Evolutionary conservation across 306 rosid genomes (phyloP).

Genomic region (Castanea crenata): DNA sequence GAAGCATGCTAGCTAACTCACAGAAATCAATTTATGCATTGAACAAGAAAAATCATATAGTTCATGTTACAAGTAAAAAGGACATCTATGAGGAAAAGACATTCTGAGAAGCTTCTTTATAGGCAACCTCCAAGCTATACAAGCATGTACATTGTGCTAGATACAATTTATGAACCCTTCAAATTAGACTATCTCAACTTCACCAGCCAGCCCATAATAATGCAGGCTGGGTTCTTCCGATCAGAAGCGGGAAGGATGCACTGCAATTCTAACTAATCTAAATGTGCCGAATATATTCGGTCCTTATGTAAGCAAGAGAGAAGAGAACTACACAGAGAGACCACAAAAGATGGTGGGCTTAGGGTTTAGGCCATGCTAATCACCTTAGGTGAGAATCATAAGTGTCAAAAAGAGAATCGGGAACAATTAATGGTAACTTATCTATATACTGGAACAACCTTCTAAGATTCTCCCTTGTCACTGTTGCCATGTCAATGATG

Average conservation of each 20-base stretch:
- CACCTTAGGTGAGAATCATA: conserved; percentile 81
- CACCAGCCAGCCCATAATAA: conserved; percentile 59
- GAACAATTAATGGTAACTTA: conserved; percentile 78
- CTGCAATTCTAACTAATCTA: conserved; percentile 48
- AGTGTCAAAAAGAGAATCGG: conserved; percentile 70
- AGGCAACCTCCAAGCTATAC: conserved; percentile 61
- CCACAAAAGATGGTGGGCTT: conserved; percentile 24
- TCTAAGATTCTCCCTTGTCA: conserved; percentile 77
- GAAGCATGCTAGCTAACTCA: neutral
- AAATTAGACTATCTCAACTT: conserved; percentile 50
- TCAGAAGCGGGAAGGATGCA: conserved; percentile 58
- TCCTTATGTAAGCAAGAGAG: conserved; percentile 29
- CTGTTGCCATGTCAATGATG: conserved; percentile 70
- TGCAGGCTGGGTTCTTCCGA: conserved; percentile 48
- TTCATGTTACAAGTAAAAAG: neutral
- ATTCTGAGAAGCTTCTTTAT: conserved; percentile 31
- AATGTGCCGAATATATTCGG: conserved; percentile 31
- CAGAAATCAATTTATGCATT: neutral
- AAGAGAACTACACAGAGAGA: conserved; percentile 36
- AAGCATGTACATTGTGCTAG: conserved; percentile 69
- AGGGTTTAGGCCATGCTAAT: conserved; percentile 32
- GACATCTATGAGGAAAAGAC: conserved; percentile 1
- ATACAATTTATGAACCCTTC: conserved; percentile 48
- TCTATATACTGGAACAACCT: conserved; percentile 90
- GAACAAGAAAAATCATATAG: neutral